A percentile compares a stretch with the other conserved stretches of the same genome.
Evolutionary conservation across 2,329 filamentous ascomycete genomes (phyloP).

Genomic region (Fusarium pseudonygamai): DNA sequence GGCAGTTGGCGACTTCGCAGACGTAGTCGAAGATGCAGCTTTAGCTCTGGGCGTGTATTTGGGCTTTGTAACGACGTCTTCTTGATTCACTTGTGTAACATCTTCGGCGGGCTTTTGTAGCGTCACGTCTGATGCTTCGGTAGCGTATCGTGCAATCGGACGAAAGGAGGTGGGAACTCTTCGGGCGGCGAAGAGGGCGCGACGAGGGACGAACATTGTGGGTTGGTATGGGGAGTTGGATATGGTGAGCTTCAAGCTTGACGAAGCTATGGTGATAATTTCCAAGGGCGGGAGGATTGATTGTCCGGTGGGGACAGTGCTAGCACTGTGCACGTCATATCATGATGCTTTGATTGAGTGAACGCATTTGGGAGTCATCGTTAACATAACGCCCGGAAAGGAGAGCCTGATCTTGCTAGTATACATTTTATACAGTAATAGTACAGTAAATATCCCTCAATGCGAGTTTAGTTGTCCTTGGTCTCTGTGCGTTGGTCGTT

Average conservation of each 20-base stretch:
- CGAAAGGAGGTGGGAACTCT: constrained; percentile 27
- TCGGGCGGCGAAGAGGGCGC: constrained; percentile 34
- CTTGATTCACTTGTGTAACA: constrained; percentile 18
- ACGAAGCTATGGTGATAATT: constrained; percentile 17
- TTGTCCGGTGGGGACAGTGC: constrained; percentile 27
- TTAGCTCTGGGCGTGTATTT: not conserved
- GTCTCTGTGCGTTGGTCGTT: constrained; percentile 85
- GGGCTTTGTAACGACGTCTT: constrained; percentile 12
- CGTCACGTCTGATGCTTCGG: constrained; percentile 28
- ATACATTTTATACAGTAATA: not conserved
- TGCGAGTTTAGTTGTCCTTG: constrained; percentile 65
- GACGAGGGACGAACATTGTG: constrained; percentile 44
- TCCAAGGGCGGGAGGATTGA: constrained; percentile 29
- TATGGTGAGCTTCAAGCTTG: not conserved
- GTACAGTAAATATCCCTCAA: not conserved
- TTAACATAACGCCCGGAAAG: not conserved
- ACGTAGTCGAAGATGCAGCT: not conserved
- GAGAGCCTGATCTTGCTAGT: not conserved
- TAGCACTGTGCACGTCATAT: not conserved
- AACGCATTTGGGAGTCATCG: not conserved
- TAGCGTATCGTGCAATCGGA: constrained; percentile 39
- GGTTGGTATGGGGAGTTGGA: not conserved
- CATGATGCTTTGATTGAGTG: constrained; percentile 24
- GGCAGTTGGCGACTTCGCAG: not conserved
- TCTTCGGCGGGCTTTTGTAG: constrained; percentile 30